Conservation (phyloP, 495 filamentous ascomycete species). For the Aspergillus panamensis region DNA sequence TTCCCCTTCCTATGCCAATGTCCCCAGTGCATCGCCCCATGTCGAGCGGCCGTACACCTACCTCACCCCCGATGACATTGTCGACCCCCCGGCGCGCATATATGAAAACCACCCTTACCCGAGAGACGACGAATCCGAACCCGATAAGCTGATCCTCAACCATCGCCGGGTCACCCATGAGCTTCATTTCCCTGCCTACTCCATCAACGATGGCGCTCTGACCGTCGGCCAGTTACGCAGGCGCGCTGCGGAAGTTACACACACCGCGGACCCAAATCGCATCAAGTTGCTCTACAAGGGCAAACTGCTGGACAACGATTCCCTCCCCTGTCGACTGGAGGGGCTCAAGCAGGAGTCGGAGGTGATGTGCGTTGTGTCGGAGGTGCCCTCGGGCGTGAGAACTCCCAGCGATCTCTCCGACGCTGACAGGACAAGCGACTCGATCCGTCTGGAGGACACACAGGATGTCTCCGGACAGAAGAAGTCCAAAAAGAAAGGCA, state of each 20-base stretch:
- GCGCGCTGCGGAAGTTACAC: conserved; percentile 60
- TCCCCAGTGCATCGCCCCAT: conserved; percentile 50
- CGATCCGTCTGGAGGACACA: conserved; percentile 18
- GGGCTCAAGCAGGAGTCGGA: conserved; percentile 79
- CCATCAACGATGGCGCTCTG: conserved; percentile 74
- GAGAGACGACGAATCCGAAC: conserved; percentile 47
- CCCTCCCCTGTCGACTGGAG: conserved; percentile 63
- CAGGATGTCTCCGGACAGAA: conserved; percentile 18
- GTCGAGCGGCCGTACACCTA: conserved; percentile 79
- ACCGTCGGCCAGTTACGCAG: conserved; percentile 63
- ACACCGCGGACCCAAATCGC: conserved; percentile 54
- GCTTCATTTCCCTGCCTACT: conserved; percentile 74
- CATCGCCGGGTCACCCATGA: conserved; percentile 69
- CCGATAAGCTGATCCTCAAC: conserved; percentile 75
- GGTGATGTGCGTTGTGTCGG: conserved; percentile 61
- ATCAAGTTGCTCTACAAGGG: conserved; percentile 84
- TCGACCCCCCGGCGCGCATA: conserved; percentile 30
- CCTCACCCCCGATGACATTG: conserved; percentile 68
- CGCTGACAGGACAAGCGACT: conserved; percentile 32
- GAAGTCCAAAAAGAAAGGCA: conserved; percentile 29
- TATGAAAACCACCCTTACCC: conserved; percentile 29
- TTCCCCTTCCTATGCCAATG: conserved; percentile 46
- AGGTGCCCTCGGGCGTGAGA: conserved; percentile 45
- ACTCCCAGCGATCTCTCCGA: conserved; percentile 48
- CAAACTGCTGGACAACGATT: conserved; percentile 64